Percentiles rank a stretch among this genome's conserved stretches.
Conservation (phyloP, 805 yeast genomes). For the Yarrowia sp. region DNA sequence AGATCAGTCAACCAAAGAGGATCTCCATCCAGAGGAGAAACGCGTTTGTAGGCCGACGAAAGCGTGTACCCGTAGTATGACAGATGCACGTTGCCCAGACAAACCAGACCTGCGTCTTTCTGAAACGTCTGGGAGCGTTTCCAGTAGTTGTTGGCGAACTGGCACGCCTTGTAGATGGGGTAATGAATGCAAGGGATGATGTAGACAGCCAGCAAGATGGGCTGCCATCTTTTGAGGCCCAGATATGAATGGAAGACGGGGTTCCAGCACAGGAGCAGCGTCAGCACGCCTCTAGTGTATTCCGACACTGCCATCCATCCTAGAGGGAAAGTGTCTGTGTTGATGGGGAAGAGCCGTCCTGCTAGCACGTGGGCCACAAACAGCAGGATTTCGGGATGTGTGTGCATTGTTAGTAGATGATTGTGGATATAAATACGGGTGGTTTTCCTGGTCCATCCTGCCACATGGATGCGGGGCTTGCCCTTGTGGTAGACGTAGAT, state of each 20-base stretch:
- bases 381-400: constrained; percentile 32
- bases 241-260: constrained; percentile 3
- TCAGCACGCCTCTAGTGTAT: constrained; percentile 9
- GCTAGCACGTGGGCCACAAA: constrained; percentile 24
- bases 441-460: constrained; percentile 19
- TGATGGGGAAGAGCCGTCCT: constrained; percentile 22
- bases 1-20: constrained; percentile 16
- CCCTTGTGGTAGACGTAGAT: constrained; percentile 32
- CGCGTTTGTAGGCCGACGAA: constrained; percentile 28
- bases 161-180: constrained; percentile 17
- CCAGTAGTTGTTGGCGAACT: constrained; percentile 32
- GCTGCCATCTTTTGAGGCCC: constrained; percentile 12
- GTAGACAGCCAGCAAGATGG: constrained; percentile 14
- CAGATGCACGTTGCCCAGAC: constrained; percentile 6
- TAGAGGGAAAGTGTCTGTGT: constrained; percentile 28
- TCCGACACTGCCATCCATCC: constrained; percentile 28
- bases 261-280: constrained; percentile 18
- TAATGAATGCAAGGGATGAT: constrained; percentile 31
- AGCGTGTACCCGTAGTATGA: constrained; percentile 27
- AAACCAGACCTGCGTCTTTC: constrained; percentile 14
- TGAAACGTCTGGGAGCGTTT: constrained; percentile 27
- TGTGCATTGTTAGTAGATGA: constrained; percentile 24
- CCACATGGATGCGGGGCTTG: constrained; percentile 27
- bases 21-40: constrained; percentile 28
- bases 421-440: constrained; percentile 31